phyloP scores from a whole-genome alignment of 176 grass and related monocot species.

The Carex cristatella region DNA sequence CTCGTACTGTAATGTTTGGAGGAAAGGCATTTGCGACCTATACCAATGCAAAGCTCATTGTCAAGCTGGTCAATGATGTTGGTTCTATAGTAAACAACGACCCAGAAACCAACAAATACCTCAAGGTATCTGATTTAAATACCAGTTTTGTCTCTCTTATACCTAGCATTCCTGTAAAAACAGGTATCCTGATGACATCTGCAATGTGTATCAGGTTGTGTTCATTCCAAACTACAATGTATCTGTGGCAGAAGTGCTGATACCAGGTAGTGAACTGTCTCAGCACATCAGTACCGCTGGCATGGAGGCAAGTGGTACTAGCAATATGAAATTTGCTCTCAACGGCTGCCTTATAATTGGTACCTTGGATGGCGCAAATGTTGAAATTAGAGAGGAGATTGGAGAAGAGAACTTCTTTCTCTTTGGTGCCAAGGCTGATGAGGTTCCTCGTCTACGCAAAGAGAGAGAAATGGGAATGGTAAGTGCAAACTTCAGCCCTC shows the following conservation, averaged over 20 bases:
- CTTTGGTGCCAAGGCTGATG: slow-evolving; percentile 92
- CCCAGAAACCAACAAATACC: slow-evolving; percentile 41
- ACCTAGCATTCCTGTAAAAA: not conserved
- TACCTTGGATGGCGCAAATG: slow-evolving; percentile 95
- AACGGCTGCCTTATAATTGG: slow-evolving; percentile 98
- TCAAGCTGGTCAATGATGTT: slow-evolving; percentile 56
- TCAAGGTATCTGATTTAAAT: slow-evolving; percentile 35
- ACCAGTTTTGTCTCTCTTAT: not conserved
- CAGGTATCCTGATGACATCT: not conserved
- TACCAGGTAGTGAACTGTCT: slow-evolving; percentile 93
- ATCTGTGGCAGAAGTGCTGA: slow-evolving; percentile 91
- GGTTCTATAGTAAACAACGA: slow-evolving; percentile 50
- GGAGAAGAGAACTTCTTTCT: slow-evolving; percentile 96
- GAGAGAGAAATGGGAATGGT: slow-evolving; percentile 88
- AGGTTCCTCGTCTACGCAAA: slow-evolving; percentile 77
- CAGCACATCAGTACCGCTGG: slow-evolving; percentile 98
- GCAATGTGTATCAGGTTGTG: slow-evolving; percentile 46
- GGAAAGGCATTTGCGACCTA: slow-evolving; percentile 63
- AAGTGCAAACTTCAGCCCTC: slow-evolving; percentile 3
- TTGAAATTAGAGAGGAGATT: slow-evolving; percentile 97
- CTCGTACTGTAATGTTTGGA: slow-evolving; percentile 45
- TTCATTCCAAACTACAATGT: slow-evolving; percentile 99
- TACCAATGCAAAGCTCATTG: slow-evolving; percentile 55
- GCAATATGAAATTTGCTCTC: slow-evolving; percentile 98
- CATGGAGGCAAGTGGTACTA: slow-evolving; percentile 98